Evolutionary conservation across 2,329 filamentous ascomycete species (phyloP).

Genomic region (Corinectria fuckeliana): DNA sequence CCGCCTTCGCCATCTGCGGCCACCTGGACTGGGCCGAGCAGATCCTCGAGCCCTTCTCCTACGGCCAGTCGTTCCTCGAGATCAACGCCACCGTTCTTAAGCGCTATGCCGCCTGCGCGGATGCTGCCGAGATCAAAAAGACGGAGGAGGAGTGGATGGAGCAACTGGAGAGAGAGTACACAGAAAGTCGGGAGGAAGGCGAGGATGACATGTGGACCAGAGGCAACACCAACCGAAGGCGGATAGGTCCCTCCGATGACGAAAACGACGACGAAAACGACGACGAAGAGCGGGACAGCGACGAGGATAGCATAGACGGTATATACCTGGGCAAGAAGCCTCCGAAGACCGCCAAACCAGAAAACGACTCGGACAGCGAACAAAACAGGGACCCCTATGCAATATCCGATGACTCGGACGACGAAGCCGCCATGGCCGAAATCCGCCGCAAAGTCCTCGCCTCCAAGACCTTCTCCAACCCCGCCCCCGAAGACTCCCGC

Average conservation of each 20-base stretch:
- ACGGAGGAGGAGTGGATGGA: slow-evolving; percentile 88
- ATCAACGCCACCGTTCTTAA: slow-evolving; percentile 87
- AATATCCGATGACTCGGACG: slow-evolving; percentile 81
- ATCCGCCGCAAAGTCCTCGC: slow-evolving; percentile 88
- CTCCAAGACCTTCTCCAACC: slow-evolving; percentile 80
- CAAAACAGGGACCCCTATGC: slow-evolving; percentile 71
- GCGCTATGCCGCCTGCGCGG: slow-evolving; percentile 82
- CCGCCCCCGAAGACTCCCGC: slow-evolving; percentile 45
- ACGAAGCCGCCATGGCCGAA: slow-evolving; percentile 88
- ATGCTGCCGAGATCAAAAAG: slow-evolving; percentile 83
- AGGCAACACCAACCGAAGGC: slow-evolving; percentile 81
- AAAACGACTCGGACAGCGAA: slow-evolving; percentile 50
- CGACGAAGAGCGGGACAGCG: slow-evolving; percentile 54
- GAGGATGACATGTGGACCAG: slow-evolving; percentile 85
- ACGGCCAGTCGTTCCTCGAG: slow-evolving; percentile 85
- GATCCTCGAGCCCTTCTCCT: slow-evolving; percentile 83
- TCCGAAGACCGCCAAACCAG: slow-evolving; percentile 31
- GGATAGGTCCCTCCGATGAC: slow-evolving; percentile 62
- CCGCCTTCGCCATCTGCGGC: slow-evolving; percentile 92
- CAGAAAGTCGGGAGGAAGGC: slow-evolving; percentile 74
- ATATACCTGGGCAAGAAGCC: slow-evolving; percentile 67
- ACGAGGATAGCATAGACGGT: slow-evolving; percentile 58
- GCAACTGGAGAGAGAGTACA: slow-evolving; percentile 88
- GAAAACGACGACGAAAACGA: slow-evolving; percentile 58
- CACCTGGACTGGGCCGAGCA: slow-evolving; percentile 89